phyloP scores from a whole-genome alignment of 2,329 filamentous ascomycete genomes.

The Calonectria crousiana region DNA sequence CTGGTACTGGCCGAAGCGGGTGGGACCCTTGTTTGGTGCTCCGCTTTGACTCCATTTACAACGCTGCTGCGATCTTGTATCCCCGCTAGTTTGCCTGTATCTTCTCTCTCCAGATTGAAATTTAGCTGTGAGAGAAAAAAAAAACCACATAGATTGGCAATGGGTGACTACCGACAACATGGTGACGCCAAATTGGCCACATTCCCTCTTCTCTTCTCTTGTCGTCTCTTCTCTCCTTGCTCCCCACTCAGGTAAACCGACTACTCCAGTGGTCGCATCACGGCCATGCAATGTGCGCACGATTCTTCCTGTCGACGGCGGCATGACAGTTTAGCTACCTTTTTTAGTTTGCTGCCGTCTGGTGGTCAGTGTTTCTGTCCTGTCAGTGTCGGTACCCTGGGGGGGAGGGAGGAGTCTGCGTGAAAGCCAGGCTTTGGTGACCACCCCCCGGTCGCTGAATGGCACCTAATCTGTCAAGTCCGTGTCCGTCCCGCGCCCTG shows the following conservation, averaged over 20 bases:
- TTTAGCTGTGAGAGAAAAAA: background rate
- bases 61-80: slow-evolving; percentile 5
- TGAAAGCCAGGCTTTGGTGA: background rate
- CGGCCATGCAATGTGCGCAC: background rate
- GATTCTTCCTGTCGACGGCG: background rate
- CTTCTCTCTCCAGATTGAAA: slow-evolving; percentile 5
- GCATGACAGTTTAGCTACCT: background rate
- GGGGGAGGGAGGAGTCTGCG: background rate
- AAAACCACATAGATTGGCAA: background rate
- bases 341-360: background rate
- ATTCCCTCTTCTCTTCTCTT: background rate
- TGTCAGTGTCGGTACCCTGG: background rate
- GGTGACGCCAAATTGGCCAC: background rate
- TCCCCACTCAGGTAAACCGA: background rate
- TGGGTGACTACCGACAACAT: background rate
- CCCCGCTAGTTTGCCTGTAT: slow-evolving; percentile 9
- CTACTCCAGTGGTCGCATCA: background rate
- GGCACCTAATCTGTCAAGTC: background rate
- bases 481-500: background rate
- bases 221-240: background rate
- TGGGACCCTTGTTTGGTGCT: slow-evolving; percentile 5
- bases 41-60: slow-evolving; percentile 4
- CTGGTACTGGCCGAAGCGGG: slow-evolving; percentile 8
- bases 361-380: slow-evolving; percentile 9
- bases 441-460: background rate